These are phyloP conservation scores for Plasmodium ovale DNA, from an alignment of 169 alveolate genomes.

Conservation along the genomic window DNA sequence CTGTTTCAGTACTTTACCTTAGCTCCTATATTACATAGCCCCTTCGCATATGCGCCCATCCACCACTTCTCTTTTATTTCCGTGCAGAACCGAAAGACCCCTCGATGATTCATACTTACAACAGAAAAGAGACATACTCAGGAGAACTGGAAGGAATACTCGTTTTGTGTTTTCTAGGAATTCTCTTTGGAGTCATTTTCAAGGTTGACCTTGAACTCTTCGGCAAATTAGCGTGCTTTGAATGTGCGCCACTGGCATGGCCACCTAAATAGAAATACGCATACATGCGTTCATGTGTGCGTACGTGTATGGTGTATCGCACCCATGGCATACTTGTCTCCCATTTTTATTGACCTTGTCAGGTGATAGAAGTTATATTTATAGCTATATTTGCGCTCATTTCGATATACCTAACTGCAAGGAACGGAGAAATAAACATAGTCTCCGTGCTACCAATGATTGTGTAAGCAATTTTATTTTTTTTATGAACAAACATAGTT, in stretches of 20 bases:
- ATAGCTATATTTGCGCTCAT: constrained; percentile 20
- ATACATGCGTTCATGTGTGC: not conserved
- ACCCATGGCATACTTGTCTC: not conserved
- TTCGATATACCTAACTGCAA: constrained; percentile 50
- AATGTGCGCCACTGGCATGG: not conserved
- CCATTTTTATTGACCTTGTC: not conserved
- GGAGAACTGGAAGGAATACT: constrained; percentile 62
- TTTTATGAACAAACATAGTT: not conserved
- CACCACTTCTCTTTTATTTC: not conserved
- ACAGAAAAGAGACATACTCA: constrained; percentile 44
- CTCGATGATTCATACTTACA: constrained; percentile 22
- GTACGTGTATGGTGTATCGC: not conserved
- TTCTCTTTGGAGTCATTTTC: constrained; percentile 41
- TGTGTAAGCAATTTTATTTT: constrained; percentile 19
- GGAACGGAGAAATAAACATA: constrained; percentile 50
- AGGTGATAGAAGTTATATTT: constrained; percentile 57
- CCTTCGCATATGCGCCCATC: too few species aligned
- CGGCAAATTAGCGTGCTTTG: not conserved
- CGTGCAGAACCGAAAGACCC: constrained; percentile 65
- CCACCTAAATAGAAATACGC: not conserved
- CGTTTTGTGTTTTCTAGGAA: constrained; percentile 55
- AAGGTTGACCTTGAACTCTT: constrained; percentile 7
- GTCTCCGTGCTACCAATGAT: constrained; percentile 33
- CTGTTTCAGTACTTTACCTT: not conserved
- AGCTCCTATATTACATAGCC: not conserved